phyloP scores from a whole-genome alignment of 768 basidiomycete genomes.

The Chalciporus sphaerocephalus region DNA sequence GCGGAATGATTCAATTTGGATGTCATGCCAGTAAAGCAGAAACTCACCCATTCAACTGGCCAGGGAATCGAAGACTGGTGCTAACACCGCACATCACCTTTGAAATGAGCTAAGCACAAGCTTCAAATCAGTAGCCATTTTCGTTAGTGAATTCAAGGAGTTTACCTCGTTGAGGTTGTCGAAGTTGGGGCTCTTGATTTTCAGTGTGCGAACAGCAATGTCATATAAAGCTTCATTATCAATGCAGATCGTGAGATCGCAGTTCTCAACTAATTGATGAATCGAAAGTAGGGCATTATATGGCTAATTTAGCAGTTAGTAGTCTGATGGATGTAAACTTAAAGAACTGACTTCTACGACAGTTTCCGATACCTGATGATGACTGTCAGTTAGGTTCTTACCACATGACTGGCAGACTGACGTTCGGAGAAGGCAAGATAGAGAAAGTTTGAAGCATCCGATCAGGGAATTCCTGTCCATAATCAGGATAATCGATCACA shows the following conservation, averaged over 20 bases:
- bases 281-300: conserved; percentile 83
- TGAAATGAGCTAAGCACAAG: conserved; percentile 55
- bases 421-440: conserved; percentile 54
- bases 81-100: conserved; percentile 94
- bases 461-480: conserved; percentile 52
- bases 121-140: not conserved
- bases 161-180: conserved; percentile 65
- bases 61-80: conserved; percentile 90
- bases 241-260: conserved; percentile 78
- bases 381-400: conserved; percentile 10
- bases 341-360: conserved; percentile 45
- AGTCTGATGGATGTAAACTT: not conserved
- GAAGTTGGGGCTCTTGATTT: conserved; percentile 61
- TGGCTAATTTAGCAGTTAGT: conserved; percentile 41
- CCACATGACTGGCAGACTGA: conserved; percentile 18
- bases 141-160: not conserved
- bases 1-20: conserved; percentile 1
- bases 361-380: conserved; percentile 40
- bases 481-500: not conserved
- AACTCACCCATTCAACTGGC: conserved; percentile 80
- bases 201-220: conserved; percentile 61
- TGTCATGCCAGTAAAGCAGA: not conserved
- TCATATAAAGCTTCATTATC: conserved; percentile 90
- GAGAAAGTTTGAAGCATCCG: conserved; percentile 51
- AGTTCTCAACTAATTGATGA: conserved; percentile 86